Evolutionary conservation across 2,329 filamentous ascomycete species (phyloP).

Genomic region (Cladosporium colombiae): DNA sequence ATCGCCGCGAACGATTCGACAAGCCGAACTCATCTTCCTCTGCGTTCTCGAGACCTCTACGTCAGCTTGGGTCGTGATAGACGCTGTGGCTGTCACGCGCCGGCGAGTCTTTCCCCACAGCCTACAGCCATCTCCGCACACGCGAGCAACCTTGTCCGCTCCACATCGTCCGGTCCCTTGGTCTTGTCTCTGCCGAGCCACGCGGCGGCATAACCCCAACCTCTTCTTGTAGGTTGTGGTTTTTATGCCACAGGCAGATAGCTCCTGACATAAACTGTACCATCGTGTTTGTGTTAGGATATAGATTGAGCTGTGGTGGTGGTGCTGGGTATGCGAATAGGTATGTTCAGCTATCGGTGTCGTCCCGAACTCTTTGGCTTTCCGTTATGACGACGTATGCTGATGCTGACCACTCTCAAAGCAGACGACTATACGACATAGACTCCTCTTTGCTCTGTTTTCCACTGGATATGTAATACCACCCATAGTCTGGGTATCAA

Average conservation of each 20-base stretch:
- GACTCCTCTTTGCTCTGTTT: constrained; percentile 24
- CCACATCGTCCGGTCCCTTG: constrained; percentile 8
- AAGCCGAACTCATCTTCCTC: not conserved
- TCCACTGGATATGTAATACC: constrained; percentile 33
- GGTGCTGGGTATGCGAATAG: constrained; percentile 34
- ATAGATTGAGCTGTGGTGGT: constrained; percentile 23
- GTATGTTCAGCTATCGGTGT: constrained; percentile 22
- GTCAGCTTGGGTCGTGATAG: constrained; percentile 4
- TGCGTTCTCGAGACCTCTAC: not conserved
- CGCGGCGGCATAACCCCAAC: constrained; percentile 18
- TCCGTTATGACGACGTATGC: constrained; percentile 6
- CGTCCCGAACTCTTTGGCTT: not conserved
- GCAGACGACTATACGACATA: constrained; percentile 31
- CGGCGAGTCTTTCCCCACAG: constrained; percentile 17
- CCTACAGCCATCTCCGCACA: constrained; percentile 18
- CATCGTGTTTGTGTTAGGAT: constrained; percentile 24
- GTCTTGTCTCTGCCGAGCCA: constrained; percentile 13
- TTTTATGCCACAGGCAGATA: not conserved
- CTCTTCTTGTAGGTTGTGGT: constrained; percentile 7
- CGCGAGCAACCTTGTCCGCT: constrained; percentile 16
- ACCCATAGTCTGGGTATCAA: constrained; percentile 24
- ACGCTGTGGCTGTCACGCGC: constrained; percentile 19
- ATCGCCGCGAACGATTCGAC: not conserved
- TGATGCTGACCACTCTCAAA: constrained; percentile 16
- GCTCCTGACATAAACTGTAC: constrained; percentile 13